A percentile compares a stretch with the other conserved stretches of the same genome.
These are phyloP conservation scores for Yamadazyma philogaea DNA, from an alignment of 805 yeast species.

Conservation along the genomic window DNA sequence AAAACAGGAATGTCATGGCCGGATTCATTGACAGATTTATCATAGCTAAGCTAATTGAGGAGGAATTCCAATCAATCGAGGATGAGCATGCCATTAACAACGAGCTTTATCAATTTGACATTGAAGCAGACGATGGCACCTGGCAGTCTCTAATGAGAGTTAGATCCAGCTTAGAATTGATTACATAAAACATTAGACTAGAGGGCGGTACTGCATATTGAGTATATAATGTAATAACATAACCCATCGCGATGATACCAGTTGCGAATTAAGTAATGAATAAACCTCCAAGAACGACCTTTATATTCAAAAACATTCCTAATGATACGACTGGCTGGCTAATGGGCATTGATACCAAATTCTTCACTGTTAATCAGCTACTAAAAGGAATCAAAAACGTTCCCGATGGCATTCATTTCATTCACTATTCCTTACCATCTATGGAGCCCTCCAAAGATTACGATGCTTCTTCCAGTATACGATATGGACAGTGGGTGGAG, in stretches of 20 bases:
- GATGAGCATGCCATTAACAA: conserved; percentile 12
- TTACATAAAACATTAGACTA: conserved; percentile 17
- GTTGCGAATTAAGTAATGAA: conserved; percentile 8
- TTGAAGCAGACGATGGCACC: conserved; percentile 15
- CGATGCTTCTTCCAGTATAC: conserved; percentile 14
- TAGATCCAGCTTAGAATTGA: conserved; percentile 28
- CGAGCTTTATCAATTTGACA: conserved; percentile 25
- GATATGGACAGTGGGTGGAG: conserved; percentile 43
- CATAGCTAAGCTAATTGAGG: conserved; percentile 28
- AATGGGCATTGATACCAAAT: conserved; percentile 49
- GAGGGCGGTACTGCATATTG: neutral
- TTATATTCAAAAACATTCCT: conserved; percentile 16
- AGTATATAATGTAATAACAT: neutral
- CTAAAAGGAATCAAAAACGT: conserved; percentile 52
- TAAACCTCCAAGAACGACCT: conserved; percentile 24
- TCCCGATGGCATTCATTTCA: conserved; percentile 49
- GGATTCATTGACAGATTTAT: conserved; percentile 42
- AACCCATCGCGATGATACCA: neutral
- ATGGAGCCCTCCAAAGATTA: neutral
- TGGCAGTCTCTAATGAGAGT: conserved; percentile 14
- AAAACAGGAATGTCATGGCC: conserved; percentile 17
- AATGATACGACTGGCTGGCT: conserved; percentile 18
- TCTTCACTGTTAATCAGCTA: conserved; percentile 38
- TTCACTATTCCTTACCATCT: conserved; percentile 46
- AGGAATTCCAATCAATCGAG: conserved; percentile 21